phyloP scores from a whole-genome alignment of 1,284 basidiomycete species.

The Pseudozyma pruni region DNA sequence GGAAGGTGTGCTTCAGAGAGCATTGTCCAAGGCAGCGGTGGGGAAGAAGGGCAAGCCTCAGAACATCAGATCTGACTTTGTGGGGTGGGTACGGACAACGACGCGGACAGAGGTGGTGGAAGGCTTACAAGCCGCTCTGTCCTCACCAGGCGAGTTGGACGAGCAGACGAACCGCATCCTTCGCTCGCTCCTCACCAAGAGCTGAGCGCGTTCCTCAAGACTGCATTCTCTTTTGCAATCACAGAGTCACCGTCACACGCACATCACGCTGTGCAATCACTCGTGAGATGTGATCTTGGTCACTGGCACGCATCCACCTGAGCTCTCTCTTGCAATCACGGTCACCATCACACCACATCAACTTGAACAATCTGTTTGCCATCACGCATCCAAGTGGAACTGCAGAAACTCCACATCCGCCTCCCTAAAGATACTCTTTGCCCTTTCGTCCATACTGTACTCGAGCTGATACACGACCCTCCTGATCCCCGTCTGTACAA shows the following conservation, averaged over 20 bases:
- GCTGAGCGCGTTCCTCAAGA: no score
- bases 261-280: no score
- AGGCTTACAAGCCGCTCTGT: background rate
- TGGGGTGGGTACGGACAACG: background rate
- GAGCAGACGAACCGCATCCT: background rate
- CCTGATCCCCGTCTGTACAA: conserved; percentile 91
- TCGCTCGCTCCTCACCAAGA: background rate
- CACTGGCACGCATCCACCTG: no score
- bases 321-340: no score
- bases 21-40: background rate
- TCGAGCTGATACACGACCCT: conserved; percentile 94
- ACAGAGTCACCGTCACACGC: background rate
- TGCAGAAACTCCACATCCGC: conserved; percentile 68
- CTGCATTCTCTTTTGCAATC: no score
- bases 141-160: no score
- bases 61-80: conserved; percentile 1
- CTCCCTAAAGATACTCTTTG: conserved; percentile 66
- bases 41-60: background rate
- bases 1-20: conserved; percentile 1
- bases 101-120: background rate
- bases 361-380: no score
- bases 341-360: no score
- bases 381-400: conserved; percentile 35
- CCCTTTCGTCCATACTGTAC: conserved; percentile 75
- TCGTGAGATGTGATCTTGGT: no score